Evolutionary conservation across 78 protist genomes (phyloP).

Genomic region (Chrysochromulina parva): DNA sequence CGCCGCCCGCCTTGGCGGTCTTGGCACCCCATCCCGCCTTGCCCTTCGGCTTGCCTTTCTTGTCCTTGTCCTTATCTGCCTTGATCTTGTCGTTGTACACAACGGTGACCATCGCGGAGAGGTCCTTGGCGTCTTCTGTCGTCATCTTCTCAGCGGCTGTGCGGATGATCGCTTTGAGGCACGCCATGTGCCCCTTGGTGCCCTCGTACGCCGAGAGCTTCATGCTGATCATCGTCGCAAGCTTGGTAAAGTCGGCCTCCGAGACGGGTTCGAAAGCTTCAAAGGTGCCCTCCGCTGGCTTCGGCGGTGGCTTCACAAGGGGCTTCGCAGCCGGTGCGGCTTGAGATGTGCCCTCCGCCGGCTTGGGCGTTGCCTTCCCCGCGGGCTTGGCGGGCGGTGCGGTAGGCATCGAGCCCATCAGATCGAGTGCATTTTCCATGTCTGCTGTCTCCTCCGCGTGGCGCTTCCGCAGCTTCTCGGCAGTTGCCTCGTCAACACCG

Average conservation of each 20-base stretch:
- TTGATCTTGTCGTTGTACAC: background rate
- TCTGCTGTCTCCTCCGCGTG: background rate
- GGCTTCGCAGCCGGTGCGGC: background rate
- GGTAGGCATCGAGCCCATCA: background rate
- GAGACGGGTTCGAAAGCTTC: background rate
- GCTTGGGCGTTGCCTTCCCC: background rate
- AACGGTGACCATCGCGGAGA: background rate
- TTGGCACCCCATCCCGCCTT: too few species aligned
- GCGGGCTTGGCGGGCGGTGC: background rate
- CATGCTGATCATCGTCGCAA: background rate
- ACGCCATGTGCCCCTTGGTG: background rate
- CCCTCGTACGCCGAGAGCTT: background rate
- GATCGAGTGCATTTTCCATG: background rate
- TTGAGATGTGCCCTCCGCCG: background rate
- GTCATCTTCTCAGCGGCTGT: background rate
- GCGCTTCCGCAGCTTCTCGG: background rate
- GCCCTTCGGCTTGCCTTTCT: background rate
- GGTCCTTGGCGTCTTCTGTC: background rate
- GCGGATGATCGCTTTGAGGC: background rate
- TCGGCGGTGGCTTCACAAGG: background rate
- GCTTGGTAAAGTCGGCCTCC: background rate
- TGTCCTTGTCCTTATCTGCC: background rate
- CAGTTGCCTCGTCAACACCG: background rate
- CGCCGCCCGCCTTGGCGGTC: too few species aligned
- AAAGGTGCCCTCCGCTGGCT: background rate